Evolutionary conservation across 2,329 filamentous ascomycete genomes (phyloP).

Genomic region (Cladophialophora carrionii): DNA sequence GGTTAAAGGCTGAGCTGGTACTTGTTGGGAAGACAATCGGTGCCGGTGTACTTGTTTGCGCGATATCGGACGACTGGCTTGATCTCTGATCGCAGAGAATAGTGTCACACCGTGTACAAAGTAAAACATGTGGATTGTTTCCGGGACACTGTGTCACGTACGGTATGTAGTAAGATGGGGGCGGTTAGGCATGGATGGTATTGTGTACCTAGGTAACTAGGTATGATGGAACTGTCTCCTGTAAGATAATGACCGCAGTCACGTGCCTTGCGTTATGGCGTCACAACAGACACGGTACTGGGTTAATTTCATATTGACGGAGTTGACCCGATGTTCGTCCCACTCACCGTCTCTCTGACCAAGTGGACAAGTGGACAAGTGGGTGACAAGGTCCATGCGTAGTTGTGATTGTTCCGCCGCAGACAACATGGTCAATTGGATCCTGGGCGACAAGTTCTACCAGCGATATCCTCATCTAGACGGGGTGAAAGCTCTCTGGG

Average conservation of each 20-base stretch:
- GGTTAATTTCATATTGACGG: too few relatives aligned
- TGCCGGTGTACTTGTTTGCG: conserved; percentile 6
- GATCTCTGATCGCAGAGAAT: not conserved
- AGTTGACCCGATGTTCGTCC: not conserved
- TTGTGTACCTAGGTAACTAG: too few relatives aligned
- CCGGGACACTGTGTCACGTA: too few relatives aligned
- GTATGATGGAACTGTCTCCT: not conserved
- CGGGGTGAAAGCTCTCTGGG: conserved; percentile 66
- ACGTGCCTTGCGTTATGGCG: not conserved
- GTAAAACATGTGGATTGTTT: too few relatives aligned
- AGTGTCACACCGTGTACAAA: too few relatives aligned
- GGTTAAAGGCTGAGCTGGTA: conserved; percentile 13
- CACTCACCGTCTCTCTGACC: conserved; percentile 14
- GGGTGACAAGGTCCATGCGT: not conserved
- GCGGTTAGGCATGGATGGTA: too few relatives aligned
- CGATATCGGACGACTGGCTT: not conserved
- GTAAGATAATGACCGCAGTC: not conserved
- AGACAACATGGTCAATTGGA: conserved; percentile 34
- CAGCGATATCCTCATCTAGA: conserved; percentile 35
- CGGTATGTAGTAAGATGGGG: too few relatives aligned
- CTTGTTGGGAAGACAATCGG: conserved; percentile 12
- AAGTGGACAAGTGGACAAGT: too few relatives aligned
- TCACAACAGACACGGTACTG: not conserved
- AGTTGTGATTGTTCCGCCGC: not conserved
- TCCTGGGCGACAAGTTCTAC: conserved; percentile 36